phyloP scores from a whole-genome alignment of 2,329 filamentous ascomycete genomes.

The Diaporthe vaccinii region DNA sequence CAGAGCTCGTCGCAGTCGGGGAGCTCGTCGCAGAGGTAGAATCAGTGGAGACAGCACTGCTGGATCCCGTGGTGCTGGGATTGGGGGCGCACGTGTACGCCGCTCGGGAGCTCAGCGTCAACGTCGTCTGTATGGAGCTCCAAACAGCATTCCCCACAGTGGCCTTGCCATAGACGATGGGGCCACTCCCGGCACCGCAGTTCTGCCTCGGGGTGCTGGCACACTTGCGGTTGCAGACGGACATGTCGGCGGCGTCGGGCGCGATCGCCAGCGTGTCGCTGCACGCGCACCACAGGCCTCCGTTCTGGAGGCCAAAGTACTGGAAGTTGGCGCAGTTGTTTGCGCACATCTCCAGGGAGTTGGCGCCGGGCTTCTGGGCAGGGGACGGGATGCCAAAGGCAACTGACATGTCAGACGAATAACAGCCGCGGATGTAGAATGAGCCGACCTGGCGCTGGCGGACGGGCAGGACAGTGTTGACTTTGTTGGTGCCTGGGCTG shows the following conservation, averaged over 20 bases:
- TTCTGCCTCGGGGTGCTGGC: not conserved
- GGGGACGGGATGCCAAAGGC: not conserved
- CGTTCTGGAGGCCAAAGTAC: not conserved
- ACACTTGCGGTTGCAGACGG: slow-evolving; percentile 1
- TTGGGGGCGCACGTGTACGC: not conserved
- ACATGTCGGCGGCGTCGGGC: not conserved
- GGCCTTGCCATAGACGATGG: slow-evolving; percentile 3
- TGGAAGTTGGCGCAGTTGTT: not conserved
- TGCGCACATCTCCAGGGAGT: not conserved
- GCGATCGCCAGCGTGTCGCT: not conserved
- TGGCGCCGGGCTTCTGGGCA: not conserved
- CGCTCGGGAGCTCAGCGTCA: not conserved
- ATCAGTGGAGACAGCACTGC: not conserved
- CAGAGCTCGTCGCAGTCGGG: not conserved
- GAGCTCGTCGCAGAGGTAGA: not conserved
- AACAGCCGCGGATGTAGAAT: slow-evolving; percentile 11
- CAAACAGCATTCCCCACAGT: not conserved
- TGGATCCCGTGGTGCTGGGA: not conserved
- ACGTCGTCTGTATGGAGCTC: not conserved
- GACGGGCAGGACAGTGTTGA: not conserved
- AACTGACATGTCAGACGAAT: not conserved
- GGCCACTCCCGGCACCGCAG: not conserved
- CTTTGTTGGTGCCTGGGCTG: not conserved
- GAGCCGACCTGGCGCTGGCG: not conserved
- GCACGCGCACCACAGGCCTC: not conserved